Base-by-base conservation (phyloP, 495 filamentous ascomycete species). In the Pyrenula aspistea region DNA sequence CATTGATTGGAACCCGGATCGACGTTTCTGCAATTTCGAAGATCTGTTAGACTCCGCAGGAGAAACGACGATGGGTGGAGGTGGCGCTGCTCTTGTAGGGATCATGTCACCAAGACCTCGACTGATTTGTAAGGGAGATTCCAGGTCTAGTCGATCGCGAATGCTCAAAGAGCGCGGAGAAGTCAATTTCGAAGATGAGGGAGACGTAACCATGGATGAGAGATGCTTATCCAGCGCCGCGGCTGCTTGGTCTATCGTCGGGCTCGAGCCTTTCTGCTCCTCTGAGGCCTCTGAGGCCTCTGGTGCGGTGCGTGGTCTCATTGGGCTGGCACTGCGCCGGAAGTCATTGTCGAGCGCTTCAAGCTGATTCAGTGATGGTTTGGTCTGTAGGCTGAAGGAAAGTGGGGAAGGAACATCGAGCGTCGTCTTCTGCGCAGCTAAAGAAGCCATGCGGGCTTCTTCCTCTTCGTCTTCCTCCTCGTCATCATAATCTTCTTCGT, bases 41-140 rank as follows among this genome's bases (percentile, higher is more conserved):
- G 36, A 48, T 11, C 54, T 42, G 31, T 42, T 42, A 42, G 31
- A 42, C 15, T 42, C 31, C 4, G 31, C 31, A 4, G 31, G 57
- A 56, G 54, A 55, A 24, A 56, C 24, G 42, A 10, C 25, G 22
- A 23, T 25, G 15, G 73, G 71, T 21, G 71, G 70, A 12, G 54
- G 62, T 19, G 73, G 73, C 8, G 72, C 65, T 15, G 67, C 63
- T 19, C 73, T 68, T 8, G 65, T 70, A 2, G 73, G 62, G 12
- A 70, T 64, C 61, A 73, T 64, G 25, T 69, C 69, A 53, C 69
- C 68, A 31, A 67, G 66, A 12, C 70, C 66, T 48, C 70, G 67
- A 55, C 70, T 70, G 31, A 42, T 42, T 42, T 42, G 31, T 8
- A 42, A 15, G 31, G 31, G 31, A 42, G 31, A 42, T 15, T 42